Percentiles rank a stretch among this genome's conserved stretches.
phyloP scores from a whole-genome alignment of 345 rosid species.

The Durio zibethinus region DNA sequence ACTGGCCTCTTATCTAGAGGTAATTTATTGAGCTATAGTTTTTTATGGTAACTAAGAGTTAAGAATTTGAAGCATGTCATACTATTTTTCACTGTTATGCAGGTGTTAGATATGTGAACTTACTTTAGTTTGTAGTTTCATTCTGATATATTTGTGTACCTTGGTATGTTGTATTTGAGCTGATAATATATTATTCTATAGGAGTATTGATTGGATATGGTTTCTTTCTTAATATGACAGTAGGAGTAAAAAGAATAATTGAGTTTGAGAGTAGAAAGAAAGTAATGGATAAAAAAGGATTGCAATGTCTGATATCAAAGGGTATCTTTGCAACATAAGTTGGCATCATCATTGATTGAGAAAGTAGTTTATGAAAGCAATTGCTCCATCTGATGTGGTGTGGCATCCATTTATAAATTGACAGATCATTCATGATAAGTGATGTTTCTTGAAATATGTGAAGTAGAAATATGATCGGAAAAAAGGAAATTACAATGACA shows the following conservation, averaged over 20 bases:
- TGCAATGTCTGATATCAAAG: neutral
- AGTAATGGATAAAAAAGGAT: neutral
- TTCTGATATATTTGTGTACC: neutral
- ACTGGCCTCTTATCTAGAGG: constrained; percentile 48
- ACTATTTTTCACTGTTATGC: neutral
- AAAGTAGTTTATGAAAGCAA: neutral
- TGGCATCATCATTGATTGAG: neutral
- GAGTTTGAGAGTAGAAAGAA: neutral
- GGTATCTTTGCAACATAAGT: neutral
- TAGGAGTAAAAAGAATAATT: neutral
- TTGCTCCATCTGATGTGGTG: neutral
- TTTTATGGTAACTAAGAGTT: neutral
- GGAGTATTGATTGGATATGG: neutral
- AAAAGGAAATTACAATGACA: neutral
- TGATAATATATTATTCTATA: neutral
- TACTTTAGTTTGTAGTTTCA: neutral
- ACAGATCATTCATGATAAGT: neutral
- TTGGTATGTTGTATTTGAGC: neutral
- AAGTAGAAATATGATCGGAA: neutral
- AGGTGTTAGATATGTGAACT: neutral
- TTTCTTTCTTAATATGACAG: neutral
- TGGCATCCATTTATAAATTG: neutral
- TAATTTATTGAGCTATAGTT: constrained; percentile 3
- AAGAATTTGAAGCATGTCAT: neutral
- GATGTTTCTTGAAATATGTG: neutral